Conservation (phyloP, 129 eudicot species). For the Saposhnikovia divaricata region DNA sequence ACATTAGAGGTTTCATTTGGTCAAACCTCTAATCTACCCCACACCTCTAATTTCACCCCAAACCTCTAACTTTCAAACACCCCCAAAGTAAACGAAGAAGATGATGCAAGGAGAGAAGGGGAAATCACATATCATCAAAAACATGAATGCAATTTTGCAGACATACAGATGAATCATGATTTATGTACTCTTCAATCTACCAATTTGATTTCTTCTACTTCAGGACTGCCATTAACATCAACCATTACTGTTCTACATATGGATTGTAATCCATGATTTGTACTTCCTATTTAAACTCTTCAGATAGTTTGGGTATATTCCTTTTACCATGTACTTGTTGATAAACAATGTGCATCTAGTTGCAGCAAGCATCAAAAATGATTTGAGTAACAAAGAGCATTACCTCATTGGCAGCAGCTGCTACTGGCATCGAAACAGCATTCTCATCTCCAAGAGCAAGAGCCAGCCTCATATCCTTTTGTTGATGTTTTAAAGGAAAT, state of each 20-base stretch:
- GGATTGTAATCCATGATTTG: not conserved
- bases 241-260: not conserved
- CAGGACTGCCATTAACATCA: not conserved
- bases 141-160: not conserved
- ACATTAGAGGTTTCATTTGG: too few species aligned
- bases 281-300: not conserved
- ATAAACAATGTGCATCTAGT: not conserved
- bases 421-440: conserved; percentile 86
- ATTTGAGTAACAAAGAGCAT: not conserved
- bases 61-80: too few species aligned
- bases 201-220: not conserved
- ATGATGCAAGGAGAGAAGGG: not conserved
- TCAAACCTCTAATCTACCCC: too few species aligned
- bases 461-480: conserved; percentile 97
- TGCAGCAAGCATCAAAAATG: not conserved
- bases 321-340: not conserved
- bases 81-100: not conserved
- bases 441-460: conserved; percentile 93
- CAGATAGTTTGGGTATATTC: not conserved
- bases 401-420: conserved; percentile 99
- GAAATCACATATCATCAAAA: not conserved
- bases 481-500: conserved; percentile 95
- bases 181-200: not conserved
- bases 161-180: not conserved
- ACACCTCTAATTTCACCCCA: too few species aligned